A percentile compares a stretch with the other conserved stretches of the same genome.
These are phyloP conservation scores for Magnaporthiopsis poae DNA, from an alignment of 2,329 filamentous ascomycete genomes.

Conservation along the genomic window DNA sequence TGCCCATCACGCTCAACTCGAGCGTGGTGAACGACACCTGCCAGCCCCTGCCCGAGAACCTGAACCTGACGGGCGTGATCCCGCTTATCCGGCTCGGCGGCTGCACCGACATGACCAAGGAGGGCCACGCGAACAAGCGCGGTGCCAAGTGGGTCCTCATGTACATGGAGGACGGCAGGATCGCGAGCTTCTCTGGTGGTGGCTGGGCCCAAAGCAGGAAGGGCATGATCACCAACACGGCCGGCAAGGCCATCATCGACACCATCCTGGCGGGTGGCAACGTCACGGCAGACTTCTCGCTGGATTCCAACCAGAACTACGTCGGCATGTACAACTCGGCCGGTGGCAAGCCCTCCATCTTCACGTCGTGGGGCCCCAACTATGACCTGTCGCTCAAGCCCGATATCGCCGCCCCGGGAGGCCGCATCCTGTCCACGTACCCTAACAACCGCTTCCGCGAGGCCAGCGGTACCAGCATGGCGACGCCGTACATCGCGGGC, in stretches of 20 bases:
- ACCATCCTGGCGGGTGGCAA: conserved; percentile 21
- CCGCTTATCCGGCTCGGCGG: conserved; percentile 50
- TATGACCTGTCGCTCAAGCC: conserved; percentile 35
- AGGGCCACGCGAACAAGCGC: conserved; percentile 37
- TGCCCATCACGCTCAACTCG: conserved; percentile 28
- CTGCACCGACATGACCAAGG: conserved; percentile 47
- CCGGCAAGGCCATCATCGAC: conserved; percentile 22
- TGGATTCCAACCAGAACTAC: conserved; percentile 5
- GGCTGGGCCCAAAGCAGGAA: conserved; percentile 13
- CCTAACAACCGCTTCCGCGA: conserved; percentile 26
- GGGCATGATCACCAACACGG: conserved; percentile 20
- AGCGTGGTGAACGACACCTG: conserved; percentile 41
- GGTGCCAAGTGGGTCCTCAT: conserved; percentile 53
- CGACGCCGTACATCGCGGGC: conserved; percentile 35
- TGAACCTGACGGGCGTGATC: conserved; percentile 45
- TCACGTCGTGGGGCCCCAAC: conserved; percentile 32
- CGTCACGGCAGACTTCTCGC: conserved; percentile 21
- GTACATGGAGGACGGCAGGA: conserved; percentile 34
- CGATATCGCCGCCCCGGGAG: conserved; percentile 32
- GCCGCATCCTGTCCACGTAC: conserved; percentile 36
- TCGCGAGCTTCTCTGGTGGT: conserved; percentile 11
- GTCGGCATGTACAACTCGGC: conserved; percentile 13
- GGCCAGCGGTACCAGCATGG: conserved; percentile 39
- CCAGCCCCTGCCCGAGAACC: conserved; percentile 29
- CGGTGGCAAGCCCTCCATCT: conserved; percentile 28